Percentiles rank a stretch among this genome's conserved stretches.
Evolutionary conservation across 2,329 filamentous ascomycete species (phyloP).

Genomic region (Ceratocystis papillata): DNA sequence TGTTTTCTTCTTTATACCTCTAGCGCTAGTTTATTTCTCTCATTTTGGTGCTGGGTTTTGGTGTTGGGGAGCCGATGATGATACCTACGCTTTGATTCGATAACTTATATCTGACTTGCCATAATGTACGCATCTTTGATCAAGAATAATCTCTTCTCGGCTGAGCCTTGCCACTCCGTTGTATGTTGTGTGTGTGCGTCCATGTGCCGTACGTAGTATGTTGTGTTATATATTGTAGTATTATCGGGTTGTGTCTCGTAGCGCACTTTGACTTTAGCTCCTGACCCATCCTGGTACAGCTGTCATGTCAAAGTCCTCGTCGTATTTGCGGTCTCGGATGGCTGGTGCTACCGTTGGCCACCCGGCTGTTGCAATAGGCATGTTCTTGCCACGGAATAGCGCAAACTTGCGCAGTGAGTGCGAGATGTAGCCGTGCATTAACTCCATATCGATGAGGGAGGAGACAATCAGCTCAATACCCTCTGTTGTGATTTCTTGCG

Average conservation of each 20-base stretch:
- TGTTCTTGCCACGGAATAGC: constrained; percentile 54
- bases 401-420: constrained; percentile 69
- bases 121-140: constrained; percentile 20
- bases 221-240: neutral
- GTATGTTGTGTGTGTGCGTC: constrained; percentile 14
- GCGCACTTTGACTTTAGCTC: neutral
- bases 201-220: neutral
- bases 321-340: constrained; percentile 49
- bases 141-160: constrained; percentile 15
- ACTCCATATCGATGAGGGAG: constrained; percentile 65
- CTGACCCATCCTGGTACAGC: constrained; percentile 68
- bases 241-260: neutral
- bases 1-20: constrained; percentile 18
- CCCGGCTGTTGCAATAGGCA: constrained; percentile 48
- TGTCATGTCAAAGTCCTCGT: constrained; percentile 49
- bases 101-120: constrained; percentile 14
- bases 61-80: constrained; percentile 20
- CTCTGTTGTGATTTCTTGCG: constrained; percentile 46
- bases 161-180: neutral
- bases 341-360: constrained; percentile 67
- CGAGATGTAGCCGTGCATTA: constrained; percentile 75
- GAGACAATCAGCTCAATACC: constrained; percentile 71
- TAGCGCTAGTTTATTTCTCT: constrained; percentile 22
- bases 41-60: constrained; percentile 10
- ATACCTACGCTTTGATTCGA: constrained; percentile 20